phyloP scores from a whole-genome alignment of 345 rosid genomes.

The Melaleuca alternifolia region DNA sequence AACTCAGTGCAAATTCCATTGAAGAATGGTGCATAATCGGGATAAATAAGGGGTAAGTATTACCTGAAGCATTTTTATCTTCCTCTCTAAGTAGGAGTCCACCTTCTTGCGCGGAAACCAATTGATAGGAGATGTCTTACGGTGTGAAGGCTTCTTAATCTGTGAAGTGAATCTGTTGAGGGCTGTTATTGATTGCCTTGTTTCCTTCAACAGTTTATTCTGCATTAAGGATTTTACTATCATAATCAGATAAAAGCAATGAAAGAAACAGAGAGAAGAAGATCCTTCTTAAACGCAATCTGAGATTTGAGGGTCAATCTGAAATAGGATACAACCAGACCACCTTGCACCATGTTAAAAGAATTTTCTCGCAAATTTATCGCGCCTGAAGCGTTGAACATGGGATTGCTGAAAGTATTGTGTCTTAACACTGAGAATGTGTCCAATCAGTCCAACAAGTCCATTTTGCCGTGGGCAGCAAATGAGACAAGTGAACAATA shows the following conservation, averaged over 20 bases:
- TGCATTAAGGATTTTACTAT: conserved; percentile 12
- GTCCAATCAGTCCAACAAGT: not conserved
- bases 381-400: not conserved
- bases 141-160: conserved; percentile 74
- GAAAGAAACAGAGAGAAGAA: not conserved
- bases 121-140: conserved; percentile 66
- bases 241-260: not conserved
- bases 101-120: conserved; percentile 83
- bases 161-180: conserved; percentile 52
- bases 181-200: conserved; percentile 34
- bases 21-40: not conserved
- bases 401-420: not conserved
- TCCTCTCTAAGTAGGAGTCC: conserved; percentile 75
- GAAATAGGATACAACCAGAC: not conserved
- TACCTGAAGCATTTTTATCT: conserved; percentile 91
- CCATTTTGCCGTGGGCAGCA: not conserved
- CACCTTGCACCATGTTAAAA: not conserved
- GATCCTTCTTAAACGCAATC: not conserved
- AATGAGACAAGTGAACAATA: not conserved
- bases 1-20: not conserved
- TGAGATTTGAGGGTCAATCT: not conserved
- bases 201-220: conserved; percentile 50
- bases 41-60: not conserved
- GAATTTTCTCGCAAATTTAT: not conserved
- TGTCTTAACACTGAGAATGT: not conserved